Evolutionary conservation across 768 basidiomycete genomes (phyloP).

Genomic region (Suillus discolor): DNA sequence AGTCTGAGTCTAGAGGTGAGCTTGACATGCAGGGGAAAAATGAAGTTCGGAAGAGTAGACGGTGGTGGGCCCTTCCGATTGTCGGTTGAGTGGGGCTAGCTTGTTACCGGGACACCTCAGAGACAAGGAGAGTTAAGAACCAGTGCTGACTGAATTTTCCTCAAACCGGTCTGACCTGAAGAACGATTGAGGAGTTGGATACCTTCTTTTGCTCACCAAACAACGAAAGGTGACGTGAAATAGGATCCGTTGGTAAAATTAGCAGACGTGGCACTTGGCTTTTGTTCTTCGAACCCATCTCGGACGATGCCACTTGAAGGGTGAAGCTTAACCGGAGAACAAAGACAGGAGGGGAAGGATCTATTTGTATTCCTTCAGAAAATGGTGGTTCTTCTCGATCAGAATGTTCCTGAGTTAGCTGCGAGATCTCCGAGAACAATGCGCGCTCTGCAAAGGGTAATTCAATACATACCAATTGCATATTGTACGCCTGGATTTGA

Average conservation of each 20-base stretch:
- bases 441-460: conserved; percentile 19
- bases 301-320: conserved; percentile 9
- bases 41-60: conserved; percentile 13
- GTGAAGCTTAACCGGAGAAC: conserved; percentile 6
- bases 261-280: too few species aligned
- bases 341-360: conserved; percentile 12
- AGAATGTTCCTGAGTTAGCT: conserved; percentile 16
- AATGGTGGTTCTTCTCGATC: conserved; percentile 3
- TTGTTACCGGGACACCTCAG: conserved; percentile 34
- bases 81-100: conserved; percentile 25
- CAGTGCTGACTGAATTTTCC: conserved; percentile 13
- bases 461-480: not conserved
- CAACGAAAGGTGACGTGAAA: not conserved
- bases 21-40: conserved; percentile 16
- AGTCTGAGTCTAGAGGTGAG: conserved; percentile 6
- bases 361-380: conserved; percentile 8
- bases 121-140: conserved; percentile 31
- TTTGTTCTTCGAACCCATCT: conserved; percentile 1
- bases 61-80: conserved; percentile 21
- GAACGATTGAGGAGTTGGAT: not conserved
- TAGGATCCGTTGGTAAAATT: not conserved
- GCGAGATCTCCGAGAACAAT: conserved; percentile 28
- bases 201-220: conserved; percentile 13
- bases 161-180: conserved; percentile 15
- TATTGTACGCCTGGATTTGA: not conserved